phyloP scores from a whole-genome alignment of 495 filamentous ascomycete species.

The Penicillium waksmanii region DNA sequence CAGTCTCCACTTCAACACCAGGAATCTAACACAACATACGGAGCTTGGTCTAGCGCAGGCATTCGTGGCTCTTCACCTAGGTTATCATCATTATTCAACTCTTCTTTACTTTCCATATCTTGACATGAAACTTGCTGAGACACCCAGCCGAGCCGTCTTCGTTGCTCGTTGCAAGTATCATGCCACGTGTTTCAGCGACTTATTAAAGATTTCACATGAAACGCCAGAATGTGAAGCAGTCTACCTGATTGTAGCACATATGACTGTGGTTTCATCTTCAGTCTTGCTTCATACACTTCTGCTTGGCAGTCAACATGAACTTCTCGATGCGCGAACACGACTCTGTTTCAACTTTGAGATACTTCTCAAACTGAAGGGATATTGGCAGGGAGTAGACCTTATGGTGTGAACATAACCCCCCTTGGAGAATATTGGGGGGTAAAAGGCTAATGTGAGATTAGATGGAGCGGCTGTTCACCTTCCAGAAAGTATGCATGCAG shows the following conservation, averaged over 20 bases:
- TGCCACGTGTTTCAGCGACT: slow-evolving; percentile 29
- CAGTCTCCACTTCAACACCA: slow-evolving; percentile 9
- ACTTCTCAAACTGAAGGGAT: slow-evolving; percentile 27
- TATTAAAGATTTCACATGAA: slow-evolving; percentile 18
- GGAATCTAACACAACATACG: slow-evolving; percentile 25
- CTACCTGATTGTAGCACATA: slow-evolving; percentile 35
- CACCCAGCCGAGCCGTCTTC: slow-evolving; percentile 12
- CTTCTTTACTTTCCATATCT: slow-evolving; percentile 34
- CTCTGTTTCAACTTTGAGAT: slow-evolving; percentile 32
- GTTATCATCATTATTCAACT: slow-evolving; percentile 33
- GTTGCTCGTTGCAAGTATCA: slow-evolving; percentile 34
- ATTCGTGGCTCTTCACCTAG: slow-evolving; percentile 36
- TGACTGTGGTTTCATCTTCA: slow-evolving; percentile 37
- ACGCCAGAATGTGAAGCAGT: slow-evolving; percentile 26
- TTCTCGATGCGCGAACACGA: slow-evolving; percentile 22
- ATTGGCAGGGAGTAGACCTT: slow-evolving; percentile 33
- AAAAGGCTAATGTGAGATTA: slow-evolving; percentile 5
- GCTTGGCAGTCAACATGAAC: slow-evolving; percentile 29
- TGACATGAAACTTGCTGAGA: slow-evolving; percentile 17
- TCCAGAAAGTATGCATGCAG: slow-evolving; percentile 31
- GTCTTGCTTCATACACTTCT: slow-evolving; percentile 31
- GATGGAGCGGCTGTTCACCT: slow-evolving; percentile 35
- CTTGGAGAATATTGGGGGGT: neutral
- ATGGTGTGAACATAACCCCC: slow-evolving; percentile 24
- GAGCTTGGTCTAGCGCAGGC: slow-evolving; percentile 24